These are phyloP conservation scores for Cephalotrichum gorgonifer DNA, from an alignment of 2,329 filamentous ascomycete genomes.

Conservation along the genomic window DNA sequence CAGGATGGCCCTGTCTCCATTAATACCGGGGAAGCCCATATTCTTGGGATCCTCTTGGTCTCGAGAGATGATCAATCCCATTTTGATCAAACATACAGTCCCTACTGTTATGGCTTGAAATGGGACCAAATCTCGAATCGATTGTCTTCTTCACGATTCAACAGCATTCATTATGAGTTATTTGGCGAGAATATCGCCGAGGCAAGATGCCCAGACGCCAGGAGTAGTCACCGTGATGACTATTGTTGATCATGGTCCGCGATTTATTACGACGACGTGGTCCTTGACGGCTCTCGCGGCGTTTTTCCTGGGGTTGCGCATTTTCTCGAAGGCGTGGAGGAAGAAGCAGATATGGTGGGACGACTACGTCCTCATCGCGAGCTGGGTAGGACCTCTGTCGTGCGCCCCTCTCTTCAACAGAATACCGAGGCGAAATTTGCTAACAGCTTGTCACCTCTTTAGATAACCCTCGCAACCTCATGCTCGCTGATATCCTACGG, in stretches of 20 bases:
- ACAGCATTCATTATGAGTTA: too few relatives aligned
- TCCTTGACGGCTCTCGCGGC: constrained; percentile 1
- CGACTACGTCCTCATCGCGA: constrained; percentile 11
- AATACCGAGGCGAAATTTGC: background rate
- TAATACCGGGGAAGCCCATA: too few relatives aligned
- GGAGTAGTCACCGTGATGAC: too few relatives aligned
- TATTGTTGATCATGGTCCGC: background rate
- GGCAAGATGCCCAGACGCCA: too few relatives aligned
- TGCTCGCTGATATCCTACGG: background rate
- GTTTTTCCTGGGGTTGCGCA: constrained; percentile 10
- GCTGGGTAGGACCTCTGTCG: constrained; percentile 12
- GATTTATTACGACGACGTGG: background rate
- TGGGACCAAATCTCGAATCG: too few relatives aligned
- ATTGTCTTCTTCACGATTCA: too few relatives aligned
- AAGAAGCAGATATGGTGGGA: constrained; percentile 10
- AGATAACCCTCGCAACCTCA: constrained; percentile 10
- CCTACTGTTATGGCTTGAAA: too few relatives aligned
- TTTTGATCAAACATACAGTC: too few relatives aligned
- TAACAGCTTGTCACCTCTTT: background rate
- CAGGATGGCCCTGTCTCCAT: too few relatives aligned
- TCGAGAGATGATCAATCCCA: too few relatives aligned
- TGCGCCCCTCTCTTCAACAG: background rate
- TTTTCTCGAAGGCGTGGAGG: constrained; percentile 12
- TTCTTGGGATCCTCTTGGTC: too few relatives aligned
- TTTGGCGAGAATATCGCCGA: too few relatives aligned